Base-by-base conservation (phyloP, 2,329 filamentous ascomycete genomes). In the Venturia aucupariae region DNA sequence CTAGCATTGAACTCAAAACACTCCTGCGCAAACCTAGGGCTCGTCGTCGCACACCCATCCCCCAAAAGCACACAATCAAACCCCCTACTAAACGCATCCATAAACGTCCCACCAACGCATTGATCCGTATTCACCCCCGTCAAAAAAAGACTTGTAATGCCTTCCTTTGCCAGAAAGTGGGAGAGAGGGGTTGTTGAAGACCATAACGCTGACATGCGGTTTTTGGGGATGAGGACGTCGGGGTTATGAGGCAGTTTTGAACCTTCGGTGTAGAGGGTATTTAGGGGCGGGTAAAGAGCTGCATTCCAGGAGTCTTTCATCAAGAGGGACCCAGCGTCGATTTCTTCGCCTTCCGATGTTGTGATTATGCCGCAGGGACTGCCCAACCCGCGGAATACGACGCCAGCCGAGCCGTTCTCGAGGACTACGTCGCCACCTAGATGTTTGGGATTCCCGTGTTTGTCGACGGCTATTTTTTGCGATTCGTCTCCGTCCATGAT, bases 121-220 rank as follows among this genome's bases (percentile, higher is more conserved):
- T 85, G 83, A 72, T 86, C 83, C 2, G 83, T 85, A 69, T 86
- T 86, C 15, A 85, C 83, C 0, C 84, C 84, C 0, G 81, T 74
- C 67, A 86, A 85, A 24, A 86, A 69, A 55, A 86, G 69, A 5
- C 82, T 85, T 55, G 67, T 77, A 65, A 77, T 78, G 0, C 75
- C 74, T 60, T 75, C 67, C 48, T 71, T 65, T 60, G 75, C 69
- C 61, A 85, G 70, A 46, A 75, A 78, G 46, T 72, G 71, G 63
- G 76, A 77, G 57, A 82, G 73, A 8, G 75, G 73, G 55, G 79
- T 80, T 13, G 70, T 70, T 10, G 72, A 68, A 30, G 75, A 76
- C 81, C 82, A 86, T 60, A 86, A 73, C 2, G 82, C 84, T 24
- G 80, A 83, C 75, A 85, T 82, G 24, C 84, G 76, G 67, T 84